Conservation (phyloP, 257 asterid species). For the Solanum bulbocastanum region DNA sequence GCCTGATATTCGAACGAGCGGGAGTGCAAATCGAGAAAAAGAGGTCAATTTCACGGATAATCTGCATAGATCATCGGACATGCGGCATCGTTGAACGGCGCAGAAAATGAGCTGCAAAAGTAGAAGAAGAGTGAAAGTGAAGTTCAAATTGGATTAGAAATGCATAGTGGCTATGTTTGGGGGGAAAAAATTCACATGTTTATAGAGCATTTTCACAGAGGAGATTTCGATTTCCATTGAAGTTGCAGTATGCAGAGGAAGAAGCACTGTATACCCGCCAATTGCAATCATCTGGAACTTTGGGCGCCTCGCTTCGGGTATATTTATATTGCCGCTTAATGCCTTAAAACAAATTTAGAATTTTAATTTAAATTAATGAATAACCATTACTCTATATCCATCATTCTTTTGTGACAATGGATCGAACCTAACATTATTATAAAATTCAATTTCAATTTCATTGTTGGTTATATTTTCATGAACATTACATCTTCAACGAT, state of each 20-base stretch:
- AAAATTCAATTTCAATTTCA: not conserved
- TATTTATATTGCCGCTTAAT: not conserved
- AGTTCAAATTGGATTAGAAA: not conserved
- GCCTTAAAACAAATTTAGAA: not conserved
- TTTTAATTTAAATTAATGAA: not conserved
- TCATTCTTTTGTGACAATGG: not conserved
- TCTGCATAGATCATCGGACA: slow-evolving; percentile 59
- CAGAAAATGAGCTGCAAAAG: slow-evolving; percentile 52
- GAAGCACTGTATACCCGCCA: not conserved
- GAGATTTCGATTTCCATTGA: slow-evolving; percentile 39
- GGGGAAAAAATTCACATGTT: slow-evolving; percentile 16
- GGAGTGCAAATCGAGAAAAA: slow-evolving; percentile 12
- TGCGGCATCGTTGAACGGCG: slow-evolving; percentile 73
- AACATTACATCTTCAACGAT: not conserved
- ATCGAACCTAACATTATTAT: not conserved
- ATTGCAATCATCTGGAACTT: not conserved
- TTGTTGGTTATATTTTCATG: not conserved
- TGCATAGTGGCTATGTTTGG: not conserved
- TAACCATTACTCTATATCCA: not conserved
- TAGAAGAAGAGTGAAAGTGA: not conserved
- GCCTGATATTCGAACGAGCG: slow-evolving; percentile 59
- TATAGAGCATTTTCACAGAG: slow-evolving; percentile 42
- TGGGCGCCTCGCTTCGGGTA: not conserved
- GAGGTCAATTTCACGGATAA: slow-evolving; percentile 48
- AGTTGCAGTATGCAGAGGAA: not conserved